Conservation (phyloP, 306 rosid genomes). For the Malus sieversii region DNA sequence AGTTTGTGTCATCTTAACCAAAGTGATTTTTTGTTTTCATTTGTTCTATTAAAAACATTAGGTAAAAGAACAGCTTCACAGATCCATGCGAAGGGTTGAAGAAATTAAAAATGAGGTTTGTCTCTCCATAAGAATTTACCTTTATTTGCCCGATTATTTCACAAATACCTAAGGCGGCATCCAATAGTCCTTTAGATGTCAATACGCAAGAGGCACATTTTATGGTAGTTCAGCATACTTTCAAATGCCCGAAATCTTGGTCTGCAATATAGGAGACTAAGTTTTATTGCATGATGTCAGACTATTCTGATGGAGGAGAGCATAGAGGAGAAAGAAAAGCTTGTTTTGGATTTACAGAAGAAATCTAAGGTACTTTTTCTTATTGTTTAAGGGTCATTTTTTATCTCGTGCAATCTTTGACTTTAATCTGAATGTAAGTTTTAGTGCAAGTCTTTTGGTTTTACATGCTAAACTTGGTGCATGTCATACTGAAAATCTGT, state of each 20-base stretch:
- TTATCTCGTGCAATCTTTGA: neutral
- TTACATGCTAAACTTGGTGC: conserved; percentile 3
- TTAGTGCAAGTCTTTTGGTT: neutral
- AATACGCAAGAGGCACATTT: neutral
- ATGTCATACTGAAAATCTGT: conserved; percentile 19
- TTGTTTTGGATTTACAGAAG: conserved; percentile 53
- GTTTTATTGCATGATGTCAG: conserved; percentile 34
- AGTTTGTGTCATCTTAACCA: neutral
- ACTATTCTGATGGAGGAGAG: conserved; percentile 45
- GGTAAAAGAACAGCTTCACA: conserved; percentile 58
- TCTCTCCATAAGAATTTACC: conserved; percentile 2
- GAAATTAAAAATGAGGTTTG: conserved; percentile 74
- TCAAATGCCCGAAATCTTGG: neutral
- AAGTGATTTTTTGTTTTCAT: neutral
- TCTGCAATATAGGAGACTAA: conserved; percentile 10
- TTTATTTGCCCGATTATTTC: neutral
- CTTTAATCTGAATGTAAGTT: neutral
- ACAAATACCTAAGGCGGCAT: neutral
- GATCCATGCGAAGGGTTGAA: conserved; percentile 43
- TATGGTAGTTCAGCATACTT: neutral
- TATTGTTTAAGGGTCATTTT: conserved; percentile 4
- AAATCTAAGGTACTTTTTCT: conserved; percentile 49
- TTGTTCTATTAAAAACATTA: conserved; percentile 19
- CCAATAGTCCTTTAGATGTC: conserved; percentile 2
- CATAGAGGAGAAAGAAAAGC: conserved; percentile 34